These are phyloP conservation scores for Grifola frondosa DNA, from an alignment of 1,284 basidiomycete species.

Conservation along the genomic window DNA sequence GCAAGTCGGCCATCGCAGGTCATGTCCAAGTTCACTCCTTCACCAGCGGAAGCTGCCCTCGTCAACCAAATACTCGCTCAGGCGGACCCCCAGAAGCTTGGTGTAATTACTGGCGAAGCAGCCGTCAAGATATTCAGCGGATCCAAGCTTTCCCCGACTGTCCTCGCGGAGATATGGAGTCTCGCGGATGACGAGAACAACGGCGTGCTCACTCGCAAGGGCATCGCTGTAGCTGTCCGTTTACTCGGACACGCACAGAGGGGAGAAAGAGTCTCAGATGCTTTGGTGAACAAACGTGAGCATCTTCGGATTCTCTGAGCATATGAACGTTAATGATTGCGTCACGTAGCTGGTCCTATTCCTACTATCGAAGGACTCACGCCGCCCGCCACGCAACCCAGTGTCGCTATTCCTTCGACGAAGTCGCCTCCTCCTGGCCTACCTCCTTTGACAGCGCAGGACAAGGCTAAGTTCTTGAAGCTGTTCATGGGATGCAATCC, in stretches of 20 bases:
- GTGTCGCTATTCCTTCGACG: constrained; percentile 55
- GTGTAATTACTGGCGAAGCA: constrained; percentile 81
- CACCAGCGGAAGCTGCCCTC: constrained; percentile 63
- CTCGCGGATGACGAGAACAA: constrained; percentile 92
- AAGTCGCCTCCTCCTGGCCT: constrained; percentile 60
- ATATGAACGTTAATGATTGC: constrained; percentile 13
- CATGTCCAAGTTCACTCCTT: constrained; percentile 69
- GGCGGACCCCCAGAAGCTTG: constrained; percentile 74
- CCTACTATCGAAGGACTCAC: constrained; percentile 79
- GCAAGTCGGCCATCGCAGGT: constrained; percentile 23
- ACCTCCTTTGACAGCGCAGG: constrained; percentile 73
- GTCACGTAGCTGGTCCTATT: constrained; percentile 71
- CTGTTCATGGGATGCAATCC: constrained; percentile 79
- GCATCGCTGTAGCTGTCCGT: constrained; percentile 83
- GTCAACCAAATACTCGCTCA: constrained; percentile 69
- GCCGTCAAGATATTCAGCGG: constrained; percentile 81
- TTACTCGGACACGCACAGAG: constrained; percentile 93
- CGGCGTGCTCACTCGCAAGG: constrained; percentile 85
- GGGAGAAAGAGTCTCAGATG: constrained; percentile 68
- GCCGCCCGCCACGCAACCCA: constrained; percentile 41
- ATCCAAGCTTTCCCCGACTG: constrained; percentile 73
- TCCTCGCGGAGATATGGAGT: constrained; percentile 92
- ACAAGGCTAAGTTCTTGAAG: constrained; percentile 80
- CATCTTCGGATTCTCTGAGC: constrained; percentile 21
- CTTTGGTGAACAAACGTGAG: constrained; percentile 68